Evolutionary conservation across 306 rosid species (phyloP), one percentile per base, ranked within the genome.

Genomic region (Lathyrus sativus): DNA sequence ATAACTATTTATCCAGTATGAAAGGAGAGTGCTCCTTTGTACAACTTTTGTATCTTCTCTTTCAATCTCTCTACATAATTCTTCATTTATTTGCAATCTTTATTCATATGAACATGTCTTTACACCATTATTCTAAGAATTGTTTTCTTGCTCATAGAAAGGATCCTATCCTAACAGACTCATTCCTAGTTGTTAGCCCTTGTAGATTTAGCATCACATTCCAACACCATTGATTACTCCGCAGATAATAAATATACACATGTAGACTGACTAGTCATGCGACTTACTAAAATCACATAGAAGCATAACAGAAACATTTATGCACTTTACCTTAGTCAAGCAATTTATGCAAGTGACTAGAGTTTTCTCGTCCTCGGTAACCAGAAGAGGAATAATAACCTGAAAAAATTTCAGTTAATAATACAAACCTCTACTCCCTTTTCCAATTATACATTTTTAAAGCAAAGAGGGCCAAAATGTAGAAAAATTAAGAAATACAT

Each of bases 351-450:
- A 83, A 46, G 92, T 83, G 65, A 95, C 97, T 67, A 95, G 97
- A 80, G 89, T 91, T 86, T 85, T 95, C 86, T 95, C 99, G 59
- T 95, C 96, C 75, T 95, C 97, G 1, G 96, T 84, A 50, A 86
- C 99, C 79, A 95, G 76, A 72, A 91, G 74, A 63, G 99, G 97
- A 63, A 81, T 88, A 70, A 95, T 83, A 68, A 95, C 96, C 99
- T 95, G 96, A 79, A 88, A 61, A 51, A 12, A 51, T 37, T 11
- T 0, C 65, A 33, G 62, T 76, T 33, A 37, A 62, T 55, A 74
- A 67, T 29, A 24, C 45, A 61, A 62, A 58, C 41, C 22, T 4
- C 7, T 9, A 11, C 31, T 7, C 26, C 15, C 6, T 31, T 13
- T 29, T 43, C 62, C 46, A 29, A 4, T 45, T n/a, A 7, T 60